Base-by-base conservation (phyloP, 1,284 basidiomycete genomes). In the Pseudozyma sp. region DNA sequence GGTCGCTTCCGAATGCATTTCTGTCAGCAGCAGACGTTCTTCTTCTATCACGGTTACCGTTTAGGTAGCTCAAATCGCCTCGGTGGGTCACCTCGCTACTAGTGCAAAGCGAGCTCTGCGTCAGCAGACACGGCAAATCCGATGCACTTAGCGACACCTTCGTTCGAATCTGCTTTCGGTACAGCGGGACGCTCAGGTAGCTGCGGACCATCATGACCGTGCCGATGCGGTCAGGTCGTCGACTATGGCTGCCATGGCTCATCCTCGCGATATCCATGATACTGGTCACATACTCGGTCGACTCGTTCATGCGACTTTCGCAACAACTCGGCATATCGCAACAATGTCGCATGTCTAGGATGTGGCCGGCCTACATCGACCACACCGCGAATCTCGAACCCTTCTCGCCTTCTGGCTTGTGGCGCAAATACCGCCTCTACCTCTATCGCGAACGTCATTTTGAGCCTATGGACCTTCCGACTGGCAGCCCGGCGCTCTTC, bases 321-420 rank as follows among this genome's bases (percentile, higher is more conserved):
- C 39, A 54, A 13, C 64, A 64, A 40, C 76, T 83, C 5, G 55
- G 49, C 9, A 53, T 79, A 30, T 52, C 58, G n/a, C 76, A 78
- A 40, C 68, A 77, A 88, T 99, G 96, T 85, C 90, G 93, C 56
- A 99, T 99, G 96, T 94, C 94, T 65, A 94, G 90, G 88, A 99
- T 99, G 97, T 92, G 89, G 5, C 96, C 95, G 0, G 91, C 91
- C 6, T 99, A 98, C 85, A 62, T 85, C 30, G 85, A 92, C 42
- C 87, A 91, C 37, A 71, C 74, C 17, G 67, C 60, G 45, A 59
- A 69, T 37, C 67, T 80, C 30, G 76, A 80, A 5, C 53, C 81
- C 86, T 92, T 85, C 59, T 86, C 88, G 14, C 89, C 92, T 90
- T 91, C 89, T 33, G 88, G 89, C 19, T 86, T 93, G 7, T 90